A percentile compares a stretch with the other conserved stretches of the same genome.
Conservation (phyloP, 257 asterid species). For the Jacaranda mimosifolia region DNA sequence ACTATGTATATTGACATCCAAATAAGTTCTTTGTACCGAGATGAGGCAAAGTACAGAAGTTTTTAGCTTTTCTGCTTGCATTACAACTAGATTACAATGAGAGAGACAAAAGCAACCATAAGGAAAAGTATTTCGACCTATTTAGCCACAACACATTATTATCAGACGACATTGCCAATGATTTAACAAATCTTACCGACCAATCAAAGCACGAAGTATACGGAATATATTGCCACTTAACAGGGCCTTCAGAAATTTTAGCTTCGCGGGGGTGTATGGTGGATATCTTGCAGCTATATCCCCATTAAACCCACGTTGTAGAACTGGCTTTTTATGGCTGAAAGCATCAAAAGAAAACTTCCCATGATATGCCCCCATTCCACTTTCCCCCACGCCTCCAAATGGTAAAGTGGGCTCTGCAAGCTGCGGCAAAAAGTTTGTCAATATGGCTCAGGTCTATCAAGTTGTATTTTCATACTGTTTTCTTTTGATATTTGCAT, state of each 20-base stretch:
- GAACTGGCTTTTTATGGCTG: slow-evolving; percentile 91
- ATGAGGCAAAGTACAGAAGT: slow-evolving; percentile 11
- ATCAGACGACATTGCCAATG: slow-evolving; percentile 17
- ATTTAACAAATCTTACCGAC: slow-evolving; percentile 53
- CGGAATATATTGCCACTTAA: slow-evolving; percentile 63
- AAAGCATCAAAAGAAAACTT: slow-evolving; percentile 85
- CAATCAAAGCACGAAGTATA: slow-evolving; percentile 71
- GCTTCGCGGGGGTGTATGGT: slow-evolving; percentile 75
- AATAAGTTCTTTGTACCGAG: slow-evolving; percentile 16
- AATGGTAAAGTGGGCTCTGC: slow-evolving; percentile 69
- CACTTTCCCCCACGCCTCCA: slow-evolving; percentile 97
- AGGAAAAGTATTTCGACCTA: slow-evolving; percentile 4
- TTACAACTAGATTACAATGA: slow-evolving; percentile 13
- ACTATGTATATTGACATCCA: slow-evolving; percentile 9
- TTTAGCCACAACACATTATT: slow-evolving; percentile 33
- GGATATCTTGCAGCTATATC: slow-evolving; percentile 87
- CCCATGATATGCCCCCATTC: slow-evolving; percentile 96
- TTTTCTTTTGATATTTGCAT: background rate
- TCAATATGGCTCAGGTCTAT: slow-evolving; percentile 29
- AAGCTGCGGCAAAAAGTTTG: slow-evolving; percentile 57
- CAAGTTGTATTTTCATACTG: slow-evolving; percentile 16
- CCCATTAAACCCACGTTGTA: slow-evolving; percentile 68
- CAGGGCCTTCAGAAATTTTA: slow-evolving; percentile 64
- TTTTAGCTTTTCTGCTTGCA: slow-evolving; percentile 21
- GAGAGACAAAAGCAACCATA: slow-evolving; percentile 1